Conservation (phyloP, 345 rosid genomes). For the Salix udensis region DNA sequence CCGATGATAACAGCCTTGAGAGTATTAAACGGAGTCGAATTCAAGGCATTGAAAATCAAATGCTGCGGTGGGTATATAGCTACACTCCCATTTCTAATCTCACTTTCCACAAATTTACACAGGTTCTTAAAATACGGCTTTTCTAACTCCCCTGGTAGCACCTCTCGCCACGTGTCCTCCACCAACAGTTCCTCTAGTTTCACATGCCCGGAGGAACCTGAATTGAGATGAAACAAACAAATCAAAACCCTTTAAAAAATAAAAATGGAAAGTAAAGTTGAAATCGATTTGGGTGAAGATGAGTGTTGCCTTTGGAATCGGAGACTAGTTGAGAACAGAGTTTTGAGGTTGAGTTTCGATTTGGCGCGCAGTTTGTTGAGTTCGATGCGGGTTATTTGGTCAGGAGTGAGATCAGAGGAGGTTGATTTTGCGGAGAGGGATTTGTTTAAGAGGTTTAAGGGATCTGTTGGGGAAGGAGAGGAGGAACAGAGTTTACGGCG, state of each 20-base stretch:
- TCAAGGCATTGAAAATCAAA: slow-evolving; percentile 77
- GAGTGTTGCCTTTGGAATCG: slow-evolving; percentile 41
- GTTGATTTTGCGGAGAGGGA: slow-evolving; percentile 9
- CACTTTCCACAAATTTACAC: slow-evolving; percentile 54
- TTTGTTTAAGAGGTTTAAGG: slow-evolving; percentile 11
- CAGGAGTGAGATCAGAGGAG: slow-evolving; percentile 42
- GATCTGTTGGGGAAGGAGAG: slow-evolving; percentile 20
- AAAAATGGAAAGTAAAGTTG: not conserved
- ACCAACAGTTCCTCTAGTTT: slow-evolving; percentile 77
- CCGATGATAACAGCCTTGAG: slow-evolving; percentile 87
- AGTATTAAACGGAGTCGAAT: slow-evolving; percentile 65
- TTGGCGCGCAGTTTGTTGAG: slow-evolving; percentile 59
- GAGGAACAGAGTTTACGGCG: slow-evolving; percentile 49
- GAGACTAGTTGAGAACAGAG: slow-evolving; percentile 56
- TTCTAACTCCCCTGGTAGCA: slow-evolving; percentile 61
- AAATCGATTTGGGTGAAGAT: not conserved
- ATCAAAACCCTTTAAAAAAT: not conserved
- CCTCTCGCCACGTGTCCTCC: slow-evolving; percentile 75
- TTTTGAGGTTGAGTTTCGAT: slow-evolving; percentile 65
- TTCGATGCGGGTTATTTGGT: slow-evolving; percentile 54
- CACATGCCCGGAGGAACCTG: slow-evolving; percentile 30
- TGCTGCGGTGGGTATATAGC: slow-evolving; percentile 75
- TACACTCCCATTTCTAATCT: slow-evolving; percentile 29
- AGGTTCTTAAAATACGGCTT: slow-evolving; percentile 61
- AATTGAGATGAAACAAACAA: not conserved